These are phyloP conservation scores for Sodiomyces alkalinus DNA, from an alignment of 2,329 filamentous ascomycete species.

Conservation along the genomic window DNA sequence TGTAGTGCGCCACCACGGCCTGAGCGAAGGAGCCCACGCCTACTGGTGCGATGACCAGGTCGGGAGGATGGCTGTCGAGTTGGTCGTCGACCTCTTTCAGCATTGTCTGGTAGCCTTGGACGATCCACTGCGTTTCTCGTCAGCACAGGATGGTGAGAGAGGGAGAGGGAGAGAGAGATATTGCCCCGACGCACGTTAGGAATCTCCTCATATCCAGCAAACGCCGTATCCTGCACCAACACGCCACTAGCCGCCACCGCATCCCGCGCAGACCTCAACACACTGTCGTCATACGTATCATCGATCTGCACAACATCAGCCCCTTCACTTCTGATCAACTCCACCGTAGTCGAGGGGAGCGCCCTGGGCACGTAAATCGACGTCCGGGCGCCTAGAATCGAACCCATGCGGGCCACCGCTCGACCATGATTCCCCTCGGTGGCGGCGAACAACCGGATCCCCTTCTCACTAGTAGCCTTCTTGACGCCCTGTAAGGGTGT, in stretches of 20 bases:
- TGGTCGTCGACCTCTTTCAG: constrained; percentile 53
- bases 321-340: constrained; percentile 45
- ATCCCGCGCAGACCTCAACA: constrained; percentile 18
- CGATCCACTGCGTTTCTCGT: constrained; percentile 58
- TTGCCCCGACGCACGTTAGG: too few relatives aligned
- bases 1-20: constrained; percentile 51
- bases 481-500: constrained; percentile 28
- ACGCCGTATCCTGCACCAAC: constrained; percentile 54
- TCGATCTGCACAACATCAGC: constrained; percentile 41
- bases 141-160: too few relatives aligned
- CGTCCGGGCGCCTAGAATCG: constrained; percentile 36
- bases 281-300: constrained; percentile 50
- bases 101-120: constrained; percentile 65
- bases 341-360: constrained; percentile 37
- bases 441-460: constrained; percentile 40
- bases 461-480: constrained; percentile 14
- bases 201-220: constrained; percentile 49
- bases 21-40: constrained; percentile 63
- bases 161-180: too few relatives aligned
- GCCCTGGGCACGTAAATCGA: constrained; percentile 47
- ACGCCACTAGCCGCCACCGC: constrained; percentile 28
- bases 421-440: constrained; percentile 69
- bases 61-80: constrained; percentile 18
- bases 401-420: constrained; percentile 54
- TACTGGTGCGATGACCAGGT: constrained; percentile 46